Evolutionary conservation across 139 green algal species (phyloP), one percentile per base, ranked within the genome.

Genomic region (Chlamydomonas sp.): DNA sequence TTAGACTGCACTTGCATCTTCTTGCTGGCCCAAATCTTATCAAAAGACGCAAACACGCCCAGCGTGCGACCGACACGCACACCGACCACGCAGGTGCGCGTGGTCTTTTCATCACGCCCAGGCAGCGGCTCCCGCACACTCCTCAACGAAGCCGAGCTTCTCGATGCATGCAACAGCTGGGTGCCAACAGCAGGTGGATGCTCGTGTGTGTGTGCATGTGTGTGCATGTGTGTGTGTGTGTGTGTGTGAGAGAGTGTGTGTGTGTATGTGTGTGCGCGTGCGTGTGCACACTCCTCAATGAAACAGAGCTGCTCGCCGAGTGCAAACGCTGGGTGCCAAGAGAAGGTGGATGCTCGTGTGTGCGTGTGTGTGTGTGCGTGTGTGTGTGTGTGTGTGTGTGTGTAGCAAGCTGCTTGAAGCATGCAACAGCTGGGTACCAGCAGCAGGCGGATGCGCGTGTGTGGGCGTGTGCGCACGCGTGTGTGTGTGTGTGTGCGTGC

Each of bases 291-390:
- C 35, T 69, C 13, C 35, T 69, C 6, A 69, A 69, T n/a, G 62
- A 57, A 5, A 36, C 5, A 24, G 62, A 69, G 62, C 62, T 69
- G 62, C 62, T 69, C n/a, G n/a, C n/a, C n/a, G n/a, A n/a, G n/a
- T 69, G 62, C 62, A 69, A 69, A 24, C 22, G 3, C n/a, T 57
- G 35, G 62, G 5, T 58, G 20, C 10, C 10, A 28, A 38, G 30
- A 20, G 26, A 8, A 30, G 30, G 60, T 22, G 60, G 29, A 48
- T 8, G 31, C 13, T 54, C 13, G 10, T 54, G 10, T 10, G 43
- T 54, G 16, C 10, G 43, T 10, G 16, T 54, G 16, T 54, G 43
- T n/a, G n/a, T n/a, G 30, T 62, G 54, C 24, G 22, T 5, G 54
- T 33, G 13, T 62, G n/a, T n/a, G n/a, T n/a, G n/a, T n/a, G n/a